phyloP scores from a whole-genome alignment of 805 yeast genomes.

The Metschnikowia aberdeeniae region DNA sequence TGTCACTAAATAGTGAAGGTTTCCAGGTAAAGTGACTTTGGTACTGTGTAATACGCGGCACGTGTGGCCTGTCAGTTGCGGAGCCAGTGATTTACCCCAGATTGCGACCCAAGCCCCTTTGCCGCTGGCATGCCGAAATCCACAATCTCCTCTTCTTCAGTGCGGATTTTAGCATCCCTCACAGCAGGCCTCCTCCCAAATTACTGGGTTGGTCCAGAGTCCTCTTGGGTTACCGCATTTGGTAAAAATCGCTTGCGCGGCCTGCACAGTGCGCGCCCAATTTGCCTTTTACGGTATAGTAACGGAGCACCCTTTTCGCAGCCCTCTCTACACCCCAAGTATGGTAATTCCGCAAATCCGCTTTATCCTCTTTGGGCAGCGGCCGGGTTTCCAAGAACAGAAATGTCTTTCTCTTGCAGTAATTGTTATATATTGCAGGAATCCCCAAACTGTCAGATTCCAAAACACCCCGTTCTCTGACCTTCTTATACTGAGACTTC shows the following conservation, averaged over 20 bases:
- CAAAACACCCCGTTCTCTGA: background rate
- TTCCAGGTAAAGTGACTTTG: no score
- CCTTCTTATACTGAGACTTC: background rate
- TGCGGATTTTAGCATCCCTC: background rate
- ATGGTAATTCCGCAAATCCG: conserved; percentile 1
- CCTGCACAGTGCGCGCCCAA: background rate
- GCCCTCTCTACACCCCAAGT: conserved; percentile 1
- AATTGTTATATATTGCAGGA: background rate
- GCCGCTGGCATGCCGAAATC: background rate
- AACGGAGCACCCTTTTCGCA: conserved; percentile 2
- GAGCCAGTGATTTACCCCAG: background rate
- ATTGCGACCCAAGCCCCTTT: background rate
- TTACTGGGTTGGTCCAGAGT: background rate
- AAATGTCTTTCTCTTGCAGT: background rate
- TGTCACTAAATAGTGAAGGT: no score
- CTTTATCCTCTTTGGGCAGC: conserved; percentile 5
- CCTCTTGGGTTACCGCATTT: background rate
- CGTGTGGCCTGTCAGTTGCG: no score
- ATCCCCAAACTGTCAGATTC: conserved; percentile 2
- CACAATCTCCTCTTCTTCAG: background rate
- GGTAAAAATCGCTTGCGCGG: background rate
- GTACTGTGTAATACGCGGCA: no score
- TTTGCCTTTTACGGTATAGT: conserved; percentile 2
- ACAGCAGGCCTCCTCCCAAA: background rate
- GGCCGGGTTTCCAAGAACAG: conserved; percentile 3